Base-by-base conservation (phyloP, 169 alveolate species). In the Cryptosporidium felis region DNA sequence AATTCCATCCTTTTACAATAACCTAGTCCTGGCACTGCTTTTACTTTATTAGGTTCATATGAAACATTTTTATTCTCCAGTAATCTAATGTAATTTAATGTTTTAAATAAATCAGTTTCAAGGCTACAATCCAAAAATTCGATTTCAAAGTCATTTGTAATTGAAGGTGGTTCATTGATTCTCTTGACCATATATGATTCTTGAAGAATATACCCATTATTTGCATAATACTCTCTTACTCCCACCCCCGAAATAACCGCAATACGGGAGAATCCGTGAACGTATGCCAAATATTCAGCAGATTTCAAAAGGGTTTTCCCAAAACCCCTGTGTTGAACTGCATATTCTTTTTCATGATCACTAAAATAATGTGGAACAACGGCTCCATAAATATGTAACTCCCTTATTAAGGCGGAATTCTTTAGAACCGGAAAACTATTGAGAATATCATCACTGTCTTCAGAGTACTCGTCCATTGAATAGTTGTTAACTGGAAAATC, bases 221-320 rank as follows among this genome's bases (percentile, higher is more conserved):
- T 96, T 47, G 97, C 94, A 92, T 98, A 98, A 92, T 98, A 98
- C 82, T 96, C 98, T 61, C 99, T 93, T n/a, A 99, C 97, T 38
- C 99, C 99, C 12, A 98, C 97, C 34, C 99, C 99, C 14, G 99
- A 97, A 42, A 98, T 98, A 56, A 98, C 98, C 26, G 99, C 99
- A 89, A 97, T 93, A 82, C 94, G 94, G 65, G 80, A 82, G 80
- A 91, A 91, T 5, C 98, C 97, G 82, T 94, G 96, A 8, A 80
- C 62, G n/a, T 45, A 80, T 10, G 92, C 89, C 10, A 90, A 62
- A 28, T 60, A 80, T 89, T 62, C 91, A 12, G 91, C 90, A 10
- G 82, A 66, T 5, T 66, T 80, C 81, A 89, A 62, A 18, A 91
- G 49, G 14, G 82, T 49, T 34, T 66, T 53, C 2, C 90, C 94